Conservation (phyloP, 1,284 basidiomycete genomes). For the Boletellus deceptivus region DNA sequence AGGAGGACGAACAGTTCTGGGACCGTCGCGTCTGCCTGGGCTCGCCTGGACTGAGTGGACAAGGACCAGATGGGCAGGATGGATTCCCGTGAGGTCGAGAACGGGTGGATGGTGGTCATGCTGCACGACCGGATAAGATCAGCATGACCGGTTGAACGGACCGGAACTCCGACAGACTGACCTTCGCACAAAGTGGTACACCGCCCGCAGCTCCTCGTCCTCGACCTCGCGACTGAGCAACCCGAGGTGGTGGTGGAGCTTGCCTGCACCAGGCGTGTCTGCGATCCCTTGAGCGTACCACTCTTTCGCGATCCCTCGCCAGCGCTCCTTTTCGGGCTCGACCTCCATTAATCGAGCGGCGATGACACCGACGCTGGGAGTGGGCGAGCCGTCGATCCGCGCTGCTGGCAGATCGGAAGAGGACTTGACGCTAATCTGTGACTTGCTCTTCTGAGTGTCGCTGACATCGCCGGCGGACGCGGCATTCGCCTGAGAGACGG, state of each 20-base stretch:
- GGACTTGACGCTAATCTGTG: conserved; percentile 36
- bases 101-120: conserved; percentile 88
- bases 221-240: conserved; percentile 80
- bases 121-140: conserved; percentile 38
- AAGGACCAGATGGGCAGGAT: conserved; percentile 83
- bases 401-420: conserved; percentile 53
- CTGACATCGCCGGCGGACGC: conserved; percentile 23
- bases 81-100: conserved; percentile 82
- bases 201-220: conserved; percentile 78
- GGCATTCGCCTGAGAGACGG: conserved; percentile 41
- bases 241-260: conserved; percentile 94
- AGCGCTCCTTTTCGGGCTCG: conserved; percentile 89
- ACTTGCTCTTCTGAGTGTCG: conserved; percentile 22
- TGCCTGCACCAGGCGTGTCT: conserved; percentile 87
- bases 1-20: conserved; percentile 87
- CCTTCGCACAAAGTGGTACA: conserved; percentile 98
- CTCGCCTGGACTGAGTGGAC: conserved; percentile 66
- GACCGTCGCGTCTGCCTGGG: conserved; percentile 73
- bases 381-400: conserved; percentile 63
- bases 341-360: conserved; percentile 86
- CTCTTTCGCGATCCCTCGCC: conserved; percentile 85
- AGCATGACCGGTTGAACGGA: not conserved
- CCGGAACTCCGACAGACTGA: conserved; percentile 38
- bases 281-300: conserved; percentile 91
- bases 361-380: conserved; percentile 81